Conservation (phyloP, 2,329 filamentous ascomycete species). For the Aspergillus caelatus region DNA sequence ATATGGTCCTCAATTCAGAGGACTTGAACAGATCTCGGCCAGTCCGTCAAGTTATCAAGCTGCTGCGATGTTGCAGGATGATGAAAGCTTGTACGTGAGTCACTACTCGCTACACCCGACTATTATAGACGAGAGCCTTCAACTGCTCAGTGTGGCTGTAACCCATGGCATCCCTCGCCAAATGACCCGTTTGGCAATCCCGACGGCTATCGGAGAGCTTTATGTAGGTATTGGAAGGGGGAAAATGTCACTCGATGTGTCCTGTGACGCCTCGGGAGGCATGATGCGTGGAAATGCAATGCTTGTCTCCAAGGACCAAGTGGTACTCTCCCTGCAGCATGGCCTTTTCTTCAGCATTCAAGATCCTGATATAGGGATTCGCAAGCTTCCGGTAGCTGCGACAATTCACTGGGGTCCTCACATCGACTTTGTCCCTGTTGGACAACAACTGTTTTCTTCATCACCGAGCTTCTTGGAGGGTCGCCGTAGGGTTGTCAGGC, state of each 20-base stretch:
- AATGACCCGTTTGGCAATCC: conserved; percentile 22
- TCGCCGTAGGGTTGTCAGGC: background rate
- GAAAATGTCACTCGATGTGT: conserved; percentile 9
- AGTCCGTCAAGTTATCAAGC: conserved; percentile 9
- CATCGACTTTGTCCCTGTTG: conserved; percentile 12
- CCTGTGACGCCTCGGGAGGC: conserved; percentile 9
- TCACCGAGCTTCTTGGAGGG: background rate
- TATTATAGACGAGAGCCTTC: conserved; percentile 24
- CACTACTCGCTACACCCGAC: conserved; percentile 27
- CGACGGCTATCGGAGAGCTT: conserved; percentile 24
- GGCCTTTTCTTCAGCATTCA: conserved; percentile 13
- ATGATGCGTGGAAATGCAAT: conserved; percentile 10
- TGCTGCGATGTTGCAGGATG: conserved; percentile 4
- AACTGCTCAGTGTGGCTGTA: conserved; percentile 25
- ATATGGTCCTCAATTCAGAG: conserved; percentile 20
- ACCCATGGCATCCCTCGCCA: conserved; percentile 20
- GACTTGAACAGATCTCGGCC: conserved; percentile 16
- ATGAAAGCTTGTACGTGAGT: conserved; percentile 6
- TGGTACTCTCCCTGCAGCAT: conserved; percentile 5
- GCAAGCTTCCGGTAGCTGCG: background rate
- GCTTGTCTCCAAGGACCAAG: background rate
- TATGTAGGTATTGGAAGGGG: conserved; percentile 14
- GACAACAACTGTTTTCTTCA: background rate
- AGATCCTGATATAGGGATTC: conserved; percentile 9
- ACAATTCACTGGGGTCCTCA: conserved; percentile 10